Conservation (phyloP, 352 stramenopile species). For the Phytopythium cucurbitacearum region DNA sequence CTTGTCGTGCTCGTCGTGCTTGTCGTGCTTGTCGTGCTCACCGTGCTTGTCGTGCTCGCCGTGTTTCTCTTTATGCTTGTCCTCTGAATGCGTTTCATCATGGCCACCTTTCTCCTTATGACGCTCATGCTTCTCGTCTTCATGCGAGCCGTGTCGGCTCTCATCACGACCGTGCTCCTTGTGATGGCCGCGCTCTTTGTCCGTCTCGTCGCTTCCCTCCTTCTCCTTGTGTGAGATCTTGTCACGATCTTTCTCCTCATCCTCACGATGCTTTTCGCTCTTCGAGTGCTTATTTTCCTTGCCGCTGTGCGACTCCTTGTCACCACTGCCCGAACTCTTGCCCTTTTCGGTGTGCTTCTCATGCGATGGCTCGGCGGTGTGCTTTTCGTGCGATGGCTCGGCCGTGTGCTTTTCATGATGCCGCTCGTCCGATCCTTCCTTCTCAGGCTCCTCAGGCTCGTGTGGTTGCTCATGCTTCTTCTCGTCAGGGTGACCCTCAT, state of each 20-base stretch:
- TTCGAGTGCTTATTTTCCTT: slow-evolving; percentile 11
- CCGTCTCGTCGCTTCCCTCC: background rate
- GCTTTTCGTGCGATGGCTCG: too few relatives aligned
- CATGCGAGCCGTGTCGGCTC: background rate
- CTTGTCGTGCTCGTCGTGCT: background rate
- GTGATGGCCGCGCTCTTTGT: slow-evolving; percentile 1
- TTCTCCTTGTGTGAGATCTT: slow-evolving; percentile 2
- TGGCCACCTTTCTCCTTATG: background rate
- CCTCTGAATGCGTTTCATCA: slow-evolving; percentile 1
- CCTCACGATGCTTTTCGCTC: background rate
- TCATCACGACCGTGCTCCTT: background rate
- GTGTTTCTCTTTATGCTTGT: background rate
- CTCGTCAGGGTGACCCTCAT: too few relatives aligned
- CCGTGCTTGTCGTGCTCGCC: slow-evolving; percentile 3
- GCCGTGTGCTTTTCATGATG: too few relatives aligned
- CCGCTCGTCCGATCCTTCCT: too few relatives aligned
- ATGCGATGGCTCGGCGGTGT: too few relatives aligned
- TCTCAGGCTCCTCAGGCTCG: too few relatives aligned
- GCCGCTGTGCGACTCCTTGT: slow-evolving; percentile 4
- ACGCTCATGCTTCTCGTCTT: background rate
- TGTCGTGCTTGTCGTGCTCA: background rate
- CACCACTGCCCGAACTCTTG: too few relatives aligned
- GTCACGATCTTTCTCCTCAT: background rate
- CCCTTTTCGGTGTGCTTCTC: too few relatives aligned
- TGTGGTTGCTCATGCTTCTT: too few relatives aligned